Base-by-base conservation (phyloP, 805 yeast genomes). In the Teunomyces tritomae region DNA sequence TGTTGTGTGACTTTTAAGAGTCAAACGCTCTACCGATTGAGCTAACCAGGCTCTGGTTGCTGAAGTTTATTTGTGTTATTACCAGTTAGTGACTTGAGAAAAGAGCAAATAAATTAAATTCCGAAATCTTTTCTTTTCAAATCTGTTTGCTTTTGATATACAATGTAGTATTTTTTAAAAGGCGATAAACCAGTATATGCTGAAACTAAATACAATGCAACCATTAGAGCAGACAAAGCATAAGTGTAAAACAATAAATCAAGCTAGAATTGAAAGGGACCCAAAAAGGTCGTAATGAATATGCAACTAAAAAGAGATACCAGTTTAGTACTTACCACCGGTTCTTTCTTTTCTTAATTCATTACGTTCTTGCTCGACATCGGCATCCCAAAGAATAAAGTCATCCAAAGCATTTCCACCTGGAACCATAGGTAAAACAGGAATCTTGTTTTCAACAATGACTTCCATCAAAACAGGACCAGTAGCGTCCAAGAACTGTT, bases 361-460 rank as follows among this genome's bases (percentile, higher is more conserved):
- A 33, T 72, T 77, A 67, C 85, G 86, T 68, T 84, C 80, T 61
- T 72, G 75, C 74, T 89, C 96, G 47, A 83, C 85, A 57, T 80
- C 87, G 39, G 89, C 84, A 65, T 92, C 97, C 70, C 85, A 94
- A 41, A 79, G 78, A 56, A 94, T 87, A 66, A 92, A 91, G 70
- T 94, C 98, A 63, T 94, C 92, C 61, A 94, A 78, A 54, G 87
- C 96, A 68, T 87, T 89, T 59, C 98, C 99, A 51, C 84, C 96
- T 46, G 99, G 96, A 46, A 94, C 98, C 96, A 94, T 90, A 48
- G 99, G 99, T 66, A 94, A 79, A 51, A 94, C 98, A 45, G 97
- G 97, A 43, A 92, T 96, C 77, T 87, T 87, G 78, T 83, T 82
- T 73, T 91, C 98, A 28, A 90, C 94, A 44, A 84, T 61, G 39